Percentiles rank a stretch among this genome's conserved stretches.
Evolutionary conservation across 2,329 filamentous ascomycete species (phyloP).

Genomic region (Penicillium sp.): DNA sequence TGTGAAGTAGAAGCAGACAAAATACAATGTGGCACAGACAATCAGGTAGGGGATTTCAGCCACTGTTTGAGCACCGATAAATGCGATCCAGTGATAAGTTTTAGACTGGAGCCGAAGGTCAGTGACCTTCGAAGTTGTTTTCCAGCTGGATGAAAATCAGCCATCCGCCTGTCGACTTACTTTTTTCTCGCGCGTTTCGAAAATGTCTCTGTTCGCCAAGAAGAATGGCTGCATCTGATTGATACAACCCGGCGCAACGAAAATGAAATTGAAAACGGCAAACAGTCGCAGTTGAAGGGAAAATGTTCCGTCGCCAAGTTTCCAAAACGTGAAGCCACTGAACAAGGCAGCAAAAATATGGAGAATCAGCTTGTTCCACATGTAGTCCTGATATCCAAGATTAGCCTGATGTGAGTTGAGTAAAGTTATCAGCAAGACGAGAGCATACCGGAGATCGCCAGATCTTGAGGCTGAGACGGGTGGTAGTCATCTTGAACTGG

Average conservation of each 20-base stretch:
- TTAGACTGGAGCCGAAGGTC: constrained; percentile 36
- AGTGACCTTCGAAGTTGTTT: neutral
- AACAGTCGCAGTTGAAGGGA: constrained; percentile 54
- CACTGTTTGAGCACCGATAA: constrained; percentile 49
- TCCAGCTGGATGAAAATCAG: neutral
- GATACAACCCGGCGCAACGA: constrained; percentile 54
- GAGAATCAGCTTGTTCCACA: constrained; percentile 46
- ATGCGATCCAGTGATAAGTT: constrained; percentile 56
- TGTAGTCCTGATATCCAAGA: constrained; percentile 29
- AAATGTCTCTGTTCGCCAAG: constrained; percentile 52
- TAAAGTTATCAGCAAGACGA: neutral
- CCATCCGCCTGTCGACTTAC: constrained; percentile 6
- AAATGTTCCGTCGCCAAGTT: constrained; percentile 47
- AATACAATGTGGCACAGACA: constrained; percentile 44
- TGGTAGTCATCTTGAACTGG: constrained; percentile 34
- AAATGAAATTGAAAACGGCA: constrained; percentile 59
- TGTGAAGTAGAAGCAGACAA: constrained; percentile 54
- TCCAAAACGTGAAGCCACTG: constrained; percentile 59
- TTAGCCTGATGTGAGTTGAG: neutral
- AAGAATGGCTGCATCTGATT: constrained; percentile 57
- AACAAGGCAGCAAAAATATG: constrained; percentile 53
- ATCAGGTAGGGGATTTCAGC: constrained; percentile 45
- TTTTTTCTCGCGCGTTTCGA: constrained; percentile 55
- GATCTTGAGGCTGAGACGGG: constrained; percentile 29
- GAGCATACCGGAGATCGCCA: constrained; percentile 30